Percentiles rank a stretch among this genome's conserved stretches.
These are phyloP conservation scores for Zoysia matrella DNA, from an alignment of 202 grass and related monocot genomes.

Conservation along the genomic window DNA sequence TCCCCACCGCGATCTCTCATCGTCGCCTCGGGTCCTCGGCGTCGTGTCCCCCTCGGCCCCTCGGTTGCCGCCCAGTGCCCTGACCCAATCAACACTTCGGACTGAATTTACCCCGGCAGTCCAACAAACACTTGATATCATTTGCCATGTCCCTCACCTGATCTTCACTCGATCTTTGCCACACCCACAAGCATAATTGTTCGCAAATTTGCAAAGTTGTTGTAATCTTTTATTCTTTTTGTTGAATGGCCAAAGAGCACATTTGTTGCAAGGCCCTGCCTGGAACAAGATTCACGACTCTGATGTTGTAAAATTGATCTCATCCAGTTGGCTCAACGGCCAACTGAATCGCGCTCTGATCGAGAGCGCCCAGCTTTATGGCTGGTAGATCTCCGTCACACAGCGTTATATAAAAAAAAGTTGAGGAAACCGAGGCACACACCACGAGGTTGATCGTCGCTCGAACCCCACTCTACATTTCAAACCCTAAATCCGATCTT, in stretches of 20 bases:
- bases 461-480: too few species aligned
- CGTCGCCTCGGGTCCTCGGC: neutral
- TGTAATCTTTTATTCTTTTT: too few species aligned
- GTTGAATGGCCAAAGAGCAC: too few species aligned
- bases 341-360: too few species aligned
- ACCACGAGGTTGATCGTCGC: too few species aligned
- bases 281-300: conserved; percentile 21
- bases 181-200: neutral
- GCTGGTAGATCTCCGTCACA: too few species aligned
- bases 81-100: neutral
- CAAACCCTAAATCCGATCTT: too few species aligned
- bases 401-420: too few species aligned
- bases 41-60: neutral
- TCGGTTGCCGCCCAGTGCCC: conserved; percentile 7
- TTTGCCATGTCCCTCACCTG: neutral
- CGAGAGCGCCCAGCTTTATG: too few species aligned
- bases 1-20: neutral
- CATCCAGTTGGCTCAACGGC: too few species aligned
- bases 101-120: neutral
- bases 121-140: neutral
- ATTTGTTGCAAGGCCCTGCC: neutral
- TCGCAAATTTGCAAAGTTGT: neutral
- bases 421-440: too few species aligned
- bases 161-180: neutral
- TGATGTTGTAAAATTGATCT: neutral